These are phyloP conservation scores for Microcos paniculata DNA, from an alignment of 345 rosid genomes.

Conservation along the genomic window DNA sequence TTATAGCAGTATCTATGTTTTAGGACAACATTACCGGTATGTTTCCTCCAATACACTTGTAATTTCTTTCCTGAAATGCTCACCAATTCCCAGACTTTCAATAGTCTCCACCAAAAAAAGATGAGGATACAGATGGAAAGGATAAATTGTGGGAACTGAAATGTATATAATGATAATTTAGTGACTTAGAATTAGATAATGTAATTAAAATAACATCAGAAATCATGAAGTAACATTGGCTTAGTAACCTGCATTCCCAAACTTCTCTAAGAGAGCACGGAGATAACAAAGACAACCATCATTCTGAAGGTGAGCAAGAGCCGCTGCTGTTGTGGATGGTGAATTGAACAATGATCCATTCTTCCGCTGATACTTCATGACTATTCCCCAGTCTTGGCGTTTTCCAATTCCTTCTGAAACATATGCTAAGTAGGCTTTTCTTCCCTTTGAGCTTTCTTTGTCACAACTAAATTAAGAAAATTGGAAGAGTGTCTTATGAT, in stretches of 20 bases:
- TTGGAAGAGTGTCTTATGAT: not conserved
- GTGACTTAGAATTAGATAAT: conserved; percentile 6
- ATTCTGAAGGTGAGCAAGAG: conserved; percentile 49
- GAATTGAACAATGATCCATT: conserved; percentile 84
- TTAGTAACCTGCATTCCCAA: conserved; percentile 59
- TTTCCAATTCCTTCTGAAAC: conserved; percentile 69
- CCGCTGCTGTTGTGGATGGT: conserved; percentile 88
- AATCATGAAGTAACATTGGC: not conserved
- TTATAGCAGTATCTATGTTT: not conserved
- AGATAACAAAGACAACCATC: conserved; percentile 66
- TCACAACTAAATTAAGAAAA: conserved; percentile 24
- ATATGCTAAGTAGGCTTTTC: conserved; percentile 59
- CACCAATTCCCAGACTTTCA: conserved; percentile 68
- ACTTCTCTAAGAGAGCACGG: conserved; percentile 49
- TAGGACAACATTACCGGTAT: conserved; percentile 48
- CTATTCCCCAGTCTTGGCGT: conserved; percentile 57
- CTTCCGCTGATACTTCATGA: conserved; percentile 63
- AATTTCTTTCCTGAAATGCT: conserved; percentile 61
- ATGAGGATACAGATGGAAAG: conserved; percentile 52
- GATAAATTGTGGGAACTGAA: conserved; percentile 80
- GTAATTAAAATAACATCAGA: not conserved
- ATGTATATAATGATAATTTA: conserved; percentile 14
- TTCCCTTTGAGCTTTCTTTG: conserved; percentile 41
- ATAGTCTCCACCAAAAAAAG: conserved; percentile 61
- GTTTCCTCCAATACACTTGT: conserved; percentile 47